These are phyloP conservation scores for Pseudopithomyces maydicus DNA, from an alignment of 2,329 filamentous ascomycete genomes.

Conservation along the genomic window DNA sequence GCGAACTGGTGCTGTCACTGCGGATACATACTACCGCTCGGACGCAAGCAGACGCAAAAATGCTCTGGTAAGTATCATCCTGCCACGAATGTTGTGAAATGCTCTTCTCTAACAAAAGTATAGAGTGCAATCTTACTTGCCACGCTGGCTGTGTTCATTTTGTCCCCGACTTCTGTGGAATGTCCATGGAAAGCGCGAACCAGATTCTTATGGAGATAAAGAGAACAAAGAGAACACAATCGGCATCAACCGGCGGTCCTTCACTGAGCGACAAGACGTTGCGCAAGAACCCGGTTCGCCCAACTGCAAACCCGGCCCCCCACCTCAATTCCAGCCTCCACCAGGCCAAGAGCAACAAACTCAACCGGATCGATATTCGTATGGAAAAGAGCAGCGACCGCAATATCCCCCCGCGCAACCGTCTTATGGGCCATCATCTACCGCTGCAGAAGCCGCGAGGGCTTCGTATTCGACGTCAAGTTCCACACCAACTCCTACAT, in stretches of 20 bases:
- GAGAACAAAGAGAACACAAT: conserved; percentile 73
- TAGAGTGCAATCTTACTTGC: conserved; percentile 89
- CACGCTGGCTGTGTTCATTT: conserved; percentile 92
- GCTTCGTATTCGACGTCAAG: conserved; percentile 48
- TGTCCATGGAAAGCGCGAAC: conserved; percentile 98
- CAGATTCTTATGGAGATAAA: conserved; percentile 88
- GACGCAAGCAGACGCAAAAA: conserved; percentile 92
- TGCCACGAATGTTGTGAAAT: not conserved
- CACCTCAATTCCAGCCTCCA: conserved; percentile 37
- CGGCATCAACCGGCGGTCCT: conserved; percentile 51
- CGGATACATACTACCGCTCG: conserved; percentile 92
- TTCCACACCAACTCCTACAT: conserved; percentile 47
- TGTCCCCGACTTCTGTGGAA: conserved; percentile 97
- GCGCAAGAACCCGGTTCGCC: conserved; percentile 48
- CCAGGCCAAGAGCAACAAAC: conserved; percentile 46
- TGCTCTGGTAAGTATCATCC: conserved; percentile 70
- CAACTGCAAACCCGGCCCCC: conserved; percentile 48
- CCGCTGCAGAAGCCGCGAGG: conserved; percentile 55
- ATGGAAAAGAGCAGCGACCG: conserved; percentile 50
- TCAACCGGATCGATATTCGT: conserved; percentile 53
- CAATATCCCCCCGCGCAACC: conserved; percentile 44
- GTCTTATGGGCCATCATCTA: conserved; percentile 46
- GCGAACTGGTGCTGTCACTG: conserved; percentile 99
- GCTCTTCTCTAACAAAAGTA: conserved; percentile 24
- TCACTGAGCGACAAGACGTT: conserved; percentile 18